A percentile compares a stretch with the other conserved stretches of the same genome.
phyloP scores from a whole-genome alignment of 371 early-diverging fungal species.

The Dichotomocladium elegans region DNA sequence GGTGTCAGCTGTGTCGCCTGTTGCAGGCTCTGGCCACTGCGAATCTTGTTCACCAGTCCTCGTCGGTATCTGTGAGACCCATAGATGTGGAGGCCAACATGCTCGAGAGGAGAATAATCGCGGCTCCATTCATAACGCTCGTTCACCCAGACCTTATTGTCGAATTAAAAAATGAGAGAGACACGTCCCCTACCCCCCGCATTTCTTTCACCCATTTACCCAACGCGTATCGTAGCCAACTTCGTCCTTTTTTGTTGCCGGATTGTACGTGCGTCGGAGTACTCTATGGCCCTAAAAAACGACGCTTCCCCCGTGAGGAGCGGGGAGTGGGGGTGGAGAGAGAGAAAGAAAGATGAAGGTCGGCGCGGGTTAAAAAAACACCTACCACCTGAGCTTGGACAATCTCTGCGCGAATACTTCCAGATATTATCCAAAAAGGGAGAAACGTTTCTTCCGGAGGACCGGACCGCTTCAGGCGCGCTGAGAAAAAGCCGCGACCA shows the following conservation, averaged over 20 bases:
- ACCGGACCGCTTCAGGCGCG: slow-evolving; percentile 32
- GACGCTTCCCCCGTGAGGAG: background rate
- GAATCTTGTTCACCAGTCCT: slow-evolving; percentile 50
- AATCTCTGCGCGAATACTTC: slow-evolving; percentile 43
- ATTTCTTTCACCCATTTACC: no score
- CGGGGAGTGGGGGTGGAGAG: no score
- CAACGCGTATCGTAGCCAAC: slow-evolving; percentile 53
- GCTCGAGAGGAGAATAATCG: slow-evolving; percentile 41
- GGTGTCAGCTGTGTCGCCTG: slow-evolving; percentile 38
- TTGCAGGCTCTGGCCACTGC: slow-evolving; percentile 44
- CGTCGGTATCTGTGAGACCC: slow-evolving; percentile 58
- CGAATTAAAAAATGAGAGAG: no score
- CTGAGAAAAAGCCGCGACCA: slow-evolving; percentile 59
- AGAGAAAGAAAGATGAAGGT: background rate
- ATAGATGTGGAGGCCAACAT: slow-evolving; percentile 52
- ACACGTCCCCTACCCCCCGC: no score
- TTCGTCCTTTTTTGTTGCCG: slow-evolving; percentile 42
- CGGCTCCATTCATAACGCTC: slow-evolving; percentile 35
- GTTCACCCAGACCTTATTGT: slow-evolving; percentile 29
- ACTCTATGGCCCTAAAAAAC: slow-evolving; percentile 30
- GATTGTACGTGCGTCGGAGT: slow-evolving; percentile 38
- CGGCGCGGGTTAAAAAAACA: background rate
- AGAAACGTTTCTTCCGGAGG: slow-evolving; percentile 53
- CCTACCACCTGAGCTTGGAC: slow-evolving; percentile 56
- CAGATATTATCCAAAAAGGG: slow-evolving; percentile 60